A percentile compares a stretch with the other conserved stretches of the same genome.
phyloP scores from a whole-genome alignment of 2,329 filamentous ascomycete species.

The Alternaria infectoria region DNA sequence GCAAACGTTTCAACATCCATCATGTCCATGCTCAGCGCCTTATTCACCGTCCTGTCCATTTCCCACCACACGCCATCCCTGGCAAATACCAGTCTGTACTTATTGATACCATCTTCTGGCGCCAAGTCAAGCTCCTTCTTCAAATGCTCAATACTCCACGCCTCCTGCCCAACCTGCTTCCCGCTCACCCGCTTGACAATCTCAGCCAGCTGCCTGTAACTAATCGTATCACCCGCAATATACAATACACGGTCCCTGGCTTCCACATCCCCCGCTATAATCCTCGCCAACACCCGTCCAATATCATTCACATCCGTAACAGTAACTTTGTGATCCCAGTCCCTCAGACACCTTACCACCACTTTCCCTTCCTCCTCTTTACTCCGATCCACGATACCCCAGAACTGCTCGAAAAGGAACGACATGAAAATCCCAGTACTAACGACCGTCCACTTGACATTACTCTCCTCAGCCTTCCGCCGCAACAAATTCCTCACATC shows the following conservation, averaged over 20 bases:
- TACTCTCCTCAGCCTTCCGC: constrained; percentile 21
- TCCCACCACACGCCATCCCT: constrained; percentile 67
- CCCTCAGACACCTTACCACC: constrained; percentile 62
- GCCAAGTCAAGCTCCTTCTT: constrained; percentile 55
- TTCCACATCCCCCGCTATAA: constrained; percentile 50
- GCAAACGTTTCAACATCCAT: constrained; percentile 53
- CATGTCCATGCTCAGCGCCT: constrained; percentile 55
- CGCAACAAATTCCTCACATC: constrained; percentile 41
- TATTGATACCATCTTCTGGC: constrained; percentile 59
- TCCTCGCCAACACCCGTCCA: constrained; percentile 63
- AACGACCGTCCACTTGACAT: constrained; percentile 67
- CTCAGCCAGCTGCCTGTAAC: constrained; percentile 62
- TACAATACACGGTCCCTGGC: constrained; percentile 57
- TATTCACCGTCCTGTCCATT: constrained; percentile 60
- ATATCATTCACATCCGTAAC: constrained; percentile 70
- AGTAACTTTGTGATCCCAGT: constrained; percentile 68
- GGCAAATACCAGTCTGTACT: constrained; percentile 68
- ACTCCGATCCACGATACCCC: constrained; percentile 64
- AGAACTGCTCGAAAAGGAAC: constrained; percentile 69
- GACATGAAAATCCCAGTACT: constrained; percentile 75
- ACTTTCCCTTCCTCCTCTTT: constrained; percentile 8
- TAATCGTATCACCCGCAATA: constrained; percentile 67
- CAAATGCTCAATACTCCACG: constrained; percentile 58
- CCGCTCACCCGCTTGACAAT: constrained; percentile 56
- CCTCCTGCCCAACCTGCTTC: constrained; percentile 55